Evolutionary conservation across 2,329 filamentous ascomycete species (phyloP).

Genomic region (Tricladium varicosporioides): DNA sequence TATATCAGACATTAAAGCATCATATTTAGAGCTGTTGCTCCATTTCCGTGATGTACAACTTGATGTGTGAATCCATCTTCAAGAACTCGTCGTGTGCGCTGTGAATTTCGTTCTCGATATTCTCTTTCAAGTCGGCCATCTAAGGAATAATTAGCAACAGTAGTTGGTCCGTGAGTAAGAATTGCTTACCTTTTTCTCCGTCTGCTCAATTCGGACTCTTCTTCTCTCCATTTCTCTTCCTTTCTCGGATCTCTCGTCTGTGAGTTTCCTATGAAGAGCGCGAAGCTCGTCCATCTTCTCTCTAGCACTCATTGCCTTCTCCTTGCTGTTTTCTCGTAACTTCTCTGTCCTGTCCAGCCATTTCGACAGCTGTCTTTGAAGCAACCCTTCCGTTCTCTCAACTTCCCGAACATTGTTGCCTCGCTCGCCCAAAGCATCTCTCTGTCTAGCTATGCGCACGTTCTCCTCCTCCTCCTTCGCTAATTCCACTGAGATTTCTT

Average conservation of each 20-base stretch:
- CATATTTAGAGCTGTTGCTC: slow-evolving; percentile 69
- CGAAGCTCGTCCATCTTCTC: slow-evolving; percentile 88
- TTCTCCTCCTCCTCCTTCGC: slow-evolving; percentile 90
- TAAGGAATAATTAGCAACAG: slow-evolving; percentile 37
- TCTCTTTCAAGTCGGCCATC: slow-evolving; percentile 98
- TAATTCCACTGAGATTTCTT: slow-evolving; percentile 82
- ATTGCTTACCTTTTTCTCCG: slow-evolving; percentile 87
- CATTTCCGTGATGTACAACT: slow-evolving; percentile 98
- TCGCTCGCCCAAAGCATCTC: slow-evolving; percentile 82
- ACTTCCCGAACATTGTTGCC: slow-evolving; percentile 90
- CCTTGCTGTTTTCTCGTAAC: slow-evolving; percentile 73
- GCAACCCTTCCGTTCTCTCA: slow-evolving; percentile 79
- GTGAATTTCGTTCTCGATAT: slow-evolving; percentile 92
- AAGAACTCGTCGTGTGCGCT: slow-evolving; percentile 90
- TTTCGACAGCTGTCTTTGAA: slow-evolving; percentile 80
- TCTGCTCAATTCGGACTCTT: slow-evolving; percentile 93
- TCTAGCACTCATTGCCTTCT: slow-evolving; percentile 79
- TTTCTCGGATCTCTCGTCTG: slow-evolving; percentile 82
- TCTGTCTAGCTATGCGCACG: slow-evolving; percentile 73
- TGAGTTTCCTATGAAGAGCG: slow-evolving; percentile 73
- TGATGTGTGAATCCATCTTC: slow-evolving; percentile 97
- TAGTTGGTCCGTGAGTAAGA: background rate
- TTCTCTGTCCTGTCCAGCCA: slow-evolving; percentile 86
- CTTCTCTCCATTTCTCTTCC: slow-evolving; percentile 88
- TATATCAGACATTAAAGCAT: slow-evolving; percentile 14